Conservation (phyloP, 208 protist species). For the Trypanosoma platydactyli region DNA sequence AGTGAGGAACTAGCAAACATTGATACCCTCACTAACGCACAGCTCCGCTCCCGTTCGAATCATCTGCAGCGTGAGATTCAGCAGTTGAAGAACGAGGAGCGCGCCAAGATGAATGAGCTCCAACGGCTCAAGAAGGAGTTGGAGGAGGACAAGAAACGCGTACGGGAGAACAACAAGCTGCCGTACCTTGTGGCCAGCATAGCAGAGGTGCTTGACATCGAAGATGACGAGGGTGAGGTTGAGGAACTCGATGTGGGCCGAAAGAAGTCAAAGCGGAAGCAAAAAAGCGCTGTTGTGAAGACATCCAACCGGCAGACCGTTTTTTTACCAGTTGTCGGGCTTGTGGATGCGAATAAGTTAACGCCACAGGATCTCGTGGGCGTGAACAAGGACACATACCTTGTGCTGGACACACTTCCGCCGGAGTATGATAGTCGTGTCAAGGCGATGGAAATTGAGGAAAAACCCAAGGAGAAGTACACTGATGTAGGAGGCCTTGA, state of each 20-base stretch:
- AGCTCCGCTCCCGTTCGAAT: conserved; percentile 56
- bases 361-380: conserved; percentile 99
- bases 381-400: conserved; percentile 99
- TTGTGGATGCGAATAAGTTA: conserved; percentile 97
- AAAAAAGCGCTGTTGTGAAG: conserved; percentile 99
- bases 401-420: conserved; percentile 99
- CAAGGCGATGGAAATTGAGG: conserved; percentile 99
- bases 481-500: conserved; percentile 99
- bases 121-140: conserved; percentile 54
- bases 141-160: conserved; percentile 64
- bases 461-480: conserved; percentile 99
- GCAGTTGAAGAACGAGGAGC: conserved; percentile 59
- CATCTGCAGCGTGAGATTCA: conserved; percentile 74
- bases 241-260: conserved; percentile 74
- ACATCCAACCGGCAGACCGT: conserved; percentile 99
- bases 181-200: conserved; percentile 89
- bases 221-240: conserved; percentile 72
- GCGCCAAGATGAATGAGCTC: conserved; percentile 55
- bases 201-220: conserved; percentile 83
- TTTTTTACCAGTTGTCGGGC: conserved; percentile 99
- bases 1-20: conserved; percentile 69
- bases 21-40: conserved; percentile 70
- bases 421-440: conserved; percentile 99
- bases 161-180: conserved; percentile 84
- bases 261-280: conserved; percentile 58